Conservation (phyloP, 106 monocot species). For the Vanilla planifolia region DNA sequence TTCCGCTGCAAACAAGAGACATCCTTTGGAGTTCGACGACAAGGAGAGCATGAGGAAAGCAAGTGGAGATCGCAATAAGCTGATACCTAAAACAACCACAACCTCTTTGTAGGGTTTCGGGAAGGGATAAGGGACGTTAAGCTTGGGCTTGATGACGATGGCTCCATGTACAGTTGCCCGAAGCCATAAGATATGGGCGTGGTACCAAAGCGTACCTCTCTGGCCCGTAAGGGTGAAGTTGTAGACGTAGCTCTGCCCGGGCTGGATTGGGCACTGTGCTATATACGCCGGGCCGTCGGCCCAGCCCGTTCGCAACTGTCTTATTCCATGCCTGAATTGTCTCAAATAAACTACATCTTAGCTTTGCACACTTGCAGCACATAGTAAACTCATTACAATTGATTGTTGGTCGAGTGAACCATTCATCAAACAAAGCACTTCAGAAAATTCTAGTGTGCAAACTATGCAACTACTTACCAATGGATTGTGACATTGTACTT, state of each 20-base stretch:
- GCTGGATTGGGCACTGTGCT: constrained; percentile 59
- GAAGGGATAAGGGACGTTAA: constrained; percentile 50
- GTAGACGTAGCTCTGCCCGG: constrained; percentile 42
- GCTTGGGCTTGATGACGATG: constrained; percentile 52
- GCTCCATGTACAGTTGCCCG: constrained; percentile 55
- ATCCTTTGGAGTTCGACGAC: background rate
- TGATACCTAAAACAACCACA: constrained; percentile 30
- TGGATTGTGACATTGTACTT: constrained; percentile 47
- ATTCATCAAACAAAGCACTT: background rate
- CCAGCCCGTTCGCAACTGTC: constrained; percentile 33
- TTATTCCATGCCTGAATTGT: constrained; percentile 15
- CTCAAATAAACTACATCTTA: too few species aligned
- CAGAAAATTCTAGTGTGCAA: background rate
- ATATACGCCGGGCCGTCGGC: constrained; percentile 68
- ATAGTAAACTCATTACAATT: background rate
- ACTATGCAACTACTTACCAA: constrained; percentile 25
- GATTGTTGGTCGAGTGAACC: background rate
- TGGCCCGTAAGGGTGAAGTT: constrained; percentile 60
- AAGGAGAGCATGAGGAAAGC: background rate
- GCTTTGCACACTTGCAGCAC: too few species aligned
- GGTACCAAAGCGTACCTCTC: constrained; percentile 50
- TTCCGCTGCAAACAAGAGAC: constrained; percentile 22
- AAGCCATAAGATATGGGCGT: constrained; percentile 58
- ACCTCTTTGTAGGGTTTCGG: constrained; percentile 34
- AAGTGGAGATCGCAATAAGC: background rate